These are phyloP conservation scores for Anisodus acutangulus DNA, from an alignment of 257 asterid species.

Conservation along the genomic window DNA sequence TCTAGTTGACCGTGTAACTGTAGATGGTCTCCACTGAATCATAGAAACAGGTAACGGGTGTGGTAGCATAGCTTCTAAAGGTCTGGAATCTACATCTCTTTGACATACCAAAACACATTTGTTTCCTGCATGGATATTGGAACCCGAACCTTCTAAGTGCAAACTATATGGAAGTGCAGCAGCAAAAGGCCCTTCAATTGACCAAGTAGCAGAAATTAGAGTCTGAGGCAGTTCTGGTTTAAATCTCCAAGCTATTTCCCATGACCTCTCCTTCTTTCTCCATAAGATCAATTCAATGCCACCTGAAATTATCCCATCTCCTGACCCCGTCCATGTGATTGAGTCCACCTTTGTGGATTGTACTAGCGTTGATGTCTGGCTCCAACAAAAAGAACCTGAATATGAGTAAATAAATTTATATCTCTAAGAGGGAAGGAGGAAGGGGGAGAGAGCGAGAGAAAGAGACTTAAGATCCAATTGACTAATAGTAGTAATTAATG, in stretches of 20 bases:
- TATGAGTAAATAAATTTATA: slow-evolving; percentile 89
- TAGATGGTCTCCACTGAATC: slow-evolving; percentile 96
- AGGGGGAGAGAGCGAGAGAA: background rate
- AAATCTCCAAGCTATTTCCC: slow-evolving; percentile 95
- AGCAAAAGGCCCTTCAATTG: slow-evolving; percentile 72
- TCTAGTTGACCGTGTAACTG: slow-evolving; percentile 57
- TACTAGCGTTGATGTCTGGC: slow-evolving; percentile 81
- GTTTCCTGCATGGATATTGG: slow-evolving; percentile 49
- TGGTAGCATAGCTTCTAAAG: slow-evolving; percentile 58
- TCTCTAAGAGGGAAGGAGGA: slow-evolving; percentile 41
- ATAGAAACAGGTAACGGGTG: slow-evolving; percentile 82
- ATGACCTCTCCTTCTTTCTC: slow-evolving; percentile 68
- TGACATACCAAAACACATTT: slow-evolving; percentile 63
- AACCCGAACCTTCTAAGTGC: slow-evolving; percentile 43
- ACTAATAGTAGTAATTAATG: slow-evolving; percentile 19
- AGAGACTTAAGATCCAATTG: slow-evolving; percentile 21
- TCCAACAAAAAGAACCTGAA: slow-evolving; percentile 99
- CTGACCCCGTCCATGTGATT: slow-evolving; percentile 93
- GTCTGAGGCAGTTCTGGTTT: slow-evolving; percentile 73
- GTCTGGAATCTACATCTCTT: slow-evolving; percentile 51
- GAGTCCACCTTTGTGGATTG: slow-evolving; percentile 78
- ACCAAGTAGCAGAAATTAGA: slow-evolving; percentile 82
- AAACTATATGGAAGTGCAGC: slow-evolving; percentile 67
- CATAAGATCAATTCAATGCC: slow-evolving; percentile 86
- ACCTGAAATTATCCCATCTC: slow-evolving; percentile 86